Base-by-base conservation (phyloP, 1,284 basidiomycete species). In the Veloboletus limbatus region DNA sequence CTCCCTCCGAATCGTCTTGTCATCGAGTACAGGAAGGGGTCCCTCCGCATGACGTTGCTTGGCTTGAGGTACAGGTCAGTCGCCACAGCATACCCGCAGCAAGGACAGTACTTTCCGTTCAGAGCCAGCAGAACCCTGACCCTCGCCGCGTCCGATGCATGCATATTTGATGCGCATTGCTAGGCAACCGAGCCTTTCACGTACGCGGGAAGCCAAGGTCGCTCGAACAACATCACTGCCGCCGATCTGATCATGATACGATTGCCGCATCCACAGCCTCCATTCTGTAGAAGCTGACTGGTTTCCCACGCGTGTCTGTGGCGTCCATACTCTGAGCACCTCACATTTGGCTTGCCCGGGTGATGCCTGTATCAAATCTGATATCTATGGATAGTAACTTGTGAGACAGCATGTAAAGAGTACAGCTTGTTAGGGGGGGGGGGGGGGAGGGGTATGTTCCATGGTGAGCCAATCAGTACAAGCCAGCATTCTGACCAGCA, bases 401-500 rank as follows among this genome's bases (percentile, higher is more conserved):
- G 35, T 47, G 45, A 40, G 33, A 38, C 27, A 18, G 35, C 26
- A 48, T 57, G 47, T 44, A 60, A 52, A 33, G 28, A 44, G 28
- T 60, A 63, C 58, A 65, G 47, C 43, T 50, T 60, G 52, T 41
- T 37, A 32, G 51, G 47, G 33, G 45, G 54, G 43, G 38, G 45
- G 61, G 37, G 34, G 51, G 47, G 33, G 45, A 52, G 43, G 38
- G 45, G 61, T 54, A 43, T 22, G 43, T 50, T 62, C 59, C 58
- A 22, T 57, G 36, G 45, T 54, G 46, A 59, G 26, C 33, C 43
- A 31, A 55, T 42, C 45, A 45, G 42, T 47, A 60, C 49, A 56
- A 50, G 34, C 46, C 34, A 57, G 28, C 14, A 56, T 47, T 36
- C 54, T 64, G 59, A 43, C 57, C 49, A 61, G 60, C 57, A 60